These are phyloP conservation scores for Juglanconis oblonga DNA, from an alignment of 2,329 filamentous ascomycete genomes.

Conservation along the genomic window DNA sequence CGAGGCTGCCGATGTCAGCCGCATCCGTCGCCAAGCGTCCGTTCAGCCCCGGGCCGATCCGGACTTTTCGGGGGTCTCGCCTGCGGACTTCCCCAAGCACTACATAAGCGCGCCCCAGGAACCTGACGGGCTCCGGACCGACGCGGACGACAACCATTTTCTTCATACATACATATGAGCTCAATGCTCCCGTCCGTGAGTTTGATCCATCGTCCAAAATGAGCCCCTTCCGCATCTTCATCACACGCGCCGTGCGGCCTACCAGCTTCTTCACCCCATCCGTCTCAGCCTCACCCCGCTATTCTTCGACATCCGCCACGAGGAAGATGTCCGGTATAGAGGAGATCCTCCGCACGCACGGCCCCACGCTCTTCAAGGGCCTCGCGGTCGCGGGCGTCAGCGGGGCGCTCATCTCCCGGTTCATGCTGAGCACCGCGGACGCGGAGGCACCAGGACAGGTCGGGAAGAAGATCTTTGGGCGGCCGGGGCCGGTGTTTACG, in stretches of 20 bases:
- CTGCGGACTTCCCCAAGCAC: constrained; percentile 17
- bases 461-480: constrained; percentile 13
- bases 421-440: constrained; percentile 8
- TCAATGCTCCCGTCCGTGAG: background rate
- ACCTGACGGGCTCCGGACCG: background rate
- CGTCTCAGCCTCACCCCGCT: background rate
- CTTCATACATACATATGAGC: background rate
- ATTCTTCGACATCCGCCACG: background rate
- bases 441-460: background rate
- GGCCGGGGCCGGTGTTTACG: constrained; percentile 37
- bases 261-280: background rate
- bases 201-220: background rate
- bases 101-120: constrained; percentile 4
- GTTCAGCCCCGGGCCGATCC: constrained; percentile 8
- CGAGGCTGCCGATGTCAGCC: background rate
- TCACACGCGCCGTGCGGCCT: constrained; percentile 4
- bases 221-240: constrained; percentile 12
- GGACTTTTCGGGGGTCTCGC: constrained; percentile 7
- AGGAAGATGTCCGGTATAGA: constrained; percentile 9
- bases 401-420: constrained; percentile 9
- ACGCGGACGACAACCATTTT: background rate
- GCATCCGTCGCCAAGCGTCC: background rate
- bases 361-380: constrained; percentile 9
- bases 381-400: constrained; percentile 11
- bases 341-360: constrained; percentile 9